Evolutionary conservation across 306 rosid genomes (phyloP), one percentile per base, ranked within the genome.

Genomic region (Clitoria ternatea): DNA sequence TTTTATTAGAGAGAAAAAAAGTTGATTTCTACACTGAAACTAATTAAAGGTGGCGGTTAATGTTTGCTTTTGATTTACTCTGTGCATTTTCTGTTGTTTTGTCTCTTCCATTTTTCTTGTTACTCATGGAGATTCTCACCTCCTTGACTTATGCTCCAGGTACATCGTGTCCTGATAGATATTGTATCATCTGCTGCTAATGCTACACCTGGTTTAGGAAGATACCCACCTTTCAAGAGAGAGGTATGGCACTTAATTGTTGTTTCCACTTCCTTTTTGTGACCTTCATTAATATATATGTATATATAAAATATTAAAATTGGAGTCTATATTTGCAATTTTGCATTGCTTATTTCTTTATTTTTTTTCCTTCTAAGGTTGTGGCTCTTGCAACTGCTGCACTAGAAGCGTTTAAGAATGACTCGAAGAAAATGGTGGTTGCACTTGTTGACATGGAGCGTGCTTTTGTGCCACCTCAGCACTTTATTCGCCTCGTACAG

Each of bases 391-490:
- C 99, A 49, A 85, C 85, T 48, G 82, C 88, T 75, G 97, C 97
- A 7, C 77, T 94, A 22, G 99, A 94, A 56, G 88, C 57, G 66
- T 94, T 94, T 75, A 94, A 90, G 82, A 89, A 66, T 73, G 98
- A 93, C 66, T 86, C 98, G 3, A 93, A 85, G 89, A 90, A 94
- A 83, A 91, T 94, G 97, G 97, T 94, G 78, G 89, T 94, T 76
- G 97, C 97, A 15, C 82, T 94, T 37, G 99, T 94, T 74, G 99
- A 94, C 79, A 94, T 94, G 99, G 99, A 94, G 80, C 92, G 99
- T 66, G 95, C 97, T 80, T 94, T 94, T 89, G 99, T 94, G 76
- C 97, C 97, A 45, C 99, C 99, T 1, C 97, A 94, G 48, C 99
- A 94, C 66, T 94, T 94, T 77, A 94, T 94, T 80, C 96, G 99